Conservation (phyloP, 2,329 filamentous ascomycete genomes). For the Ceratocystis albifundus region DNA sequence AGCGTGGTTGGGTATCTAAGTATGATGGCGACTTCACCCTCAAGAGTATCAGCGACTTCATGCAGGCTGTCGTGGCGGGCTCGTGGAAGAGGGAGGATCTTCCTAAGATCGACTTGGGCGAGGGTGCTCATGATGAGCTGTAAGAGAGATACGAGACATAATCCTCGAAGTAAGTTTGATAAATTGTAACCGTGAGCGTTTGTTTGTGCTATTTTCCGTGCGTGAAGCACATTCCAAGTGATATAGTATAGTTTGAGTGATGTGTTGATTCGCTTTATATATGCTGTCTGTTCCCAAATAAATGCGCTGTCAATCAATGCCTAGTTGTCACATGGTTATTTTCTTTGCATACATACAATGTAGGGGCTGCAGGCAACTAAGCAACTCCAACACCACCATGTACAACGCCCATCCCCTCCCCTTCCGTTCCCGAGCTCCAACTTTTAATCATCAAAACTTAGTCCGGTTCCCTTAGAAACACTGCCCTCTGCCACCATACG, state of each 20-base stretch:
- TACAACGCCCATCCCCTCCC: too few relatives aligned
- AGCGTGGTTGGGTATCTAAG: slow-evolving; percentile 73
- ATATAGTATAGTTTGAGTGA: neutral
- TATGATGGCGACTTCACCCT: slow-evolving; percentile 52
- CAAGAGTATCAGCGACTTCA: slow-evolving; percentile 65
- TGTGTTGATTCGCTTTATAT: neutral
- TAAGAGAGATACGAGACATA: neutral
- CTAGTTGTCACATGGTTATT: neutral
- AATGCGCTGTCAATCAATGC: neutral
- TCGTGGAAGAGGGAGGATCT: slow-evolving; percentile 71
- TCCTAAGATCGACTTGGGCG: slow-evolving; percentile 47
- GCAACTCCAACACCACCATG: too few relatives aligned
- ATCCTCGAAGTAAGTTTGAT: neutral
- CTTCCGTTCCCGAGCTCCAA: neutral
- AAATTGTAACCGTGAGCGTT: neutral
- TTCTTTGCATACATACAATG: neutral
- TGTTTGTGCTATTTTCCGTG: too few relatives aligned
- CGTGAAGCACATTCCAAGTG: neutral
- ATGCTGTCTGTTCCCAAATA: slow-evolving; percentile 3
- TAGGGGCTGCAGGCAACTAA: too few relatives aligned
- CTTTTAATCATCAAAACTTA: slow-evolving; percentile 1
- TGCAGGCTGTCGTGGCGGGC: slow-evolving; percentile 82
- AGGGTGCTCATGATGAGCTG: slow-evolving; percentile 29
- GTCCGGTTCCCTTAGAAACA: slow-evolving; percentile 1
- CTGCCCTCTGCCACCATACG: slow-evolving; percentile 40